Conservation (phyloP, 345 rosid species). For the Euphorbia lathyris region DNA sequence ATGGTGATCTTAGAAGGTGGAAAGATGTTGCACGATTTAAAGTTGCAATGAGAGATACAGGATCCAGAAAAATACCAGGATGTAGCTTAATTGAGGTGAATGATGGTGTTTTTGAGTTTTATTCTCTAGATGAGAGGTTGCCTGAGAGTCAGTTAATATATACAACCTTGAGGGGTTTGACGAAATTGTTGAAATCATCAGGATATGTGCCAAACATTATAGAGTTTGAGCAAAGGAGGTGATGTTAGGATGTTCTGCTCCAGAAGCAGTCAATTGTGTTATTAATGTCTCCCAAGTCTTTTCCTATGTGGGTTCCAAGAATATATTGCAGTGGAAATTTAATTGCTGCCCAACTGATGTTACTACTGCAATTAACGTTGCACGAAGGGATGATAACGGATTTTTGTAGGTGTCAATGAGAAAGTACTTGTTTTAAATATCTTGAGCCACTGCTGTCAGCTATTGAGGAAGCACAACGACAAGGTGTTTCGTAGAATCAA, state of each 20-base stretch:
- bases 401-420: no score
- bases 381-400: no score
- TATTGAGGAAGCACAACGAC: no score
- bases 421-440: no score
- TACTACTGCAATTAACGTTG: no score
- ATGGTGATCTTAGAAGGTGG: conserved; percentile 68
- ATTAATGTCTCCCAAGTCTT: no score
- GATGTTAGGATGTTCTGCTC: neutral
- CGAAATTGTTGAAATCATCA: conserved; percentile 34
- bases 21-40: conserved; percentile 68
- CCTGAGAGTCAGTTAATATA: conserved; percentile 48
- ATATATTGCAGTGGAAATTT: no score
- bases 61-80: conserved; percentile 69
- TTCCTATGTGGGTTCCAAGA: no score
- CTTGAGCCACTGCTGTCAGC: no score
- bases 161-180: conserved; percentile 45
- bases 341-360: no score
- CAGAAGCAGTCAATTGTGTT: no score
- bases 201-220: conserved; percentile 1
- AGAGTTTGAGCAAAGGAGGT: conserved; percentile 12
- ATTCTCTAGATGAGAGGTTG: conserved; percentile 69
- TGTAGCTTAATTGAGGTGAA: conserved; percentile 70
- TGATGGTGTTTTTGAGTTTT: conserved; percentile 60
- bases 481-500: no score
- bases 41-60: conserved; percentile 78